phyloP scores from a whole-genome alignment of 805 yeast species.

The Diddensiella caesifluorescens region DNA sequence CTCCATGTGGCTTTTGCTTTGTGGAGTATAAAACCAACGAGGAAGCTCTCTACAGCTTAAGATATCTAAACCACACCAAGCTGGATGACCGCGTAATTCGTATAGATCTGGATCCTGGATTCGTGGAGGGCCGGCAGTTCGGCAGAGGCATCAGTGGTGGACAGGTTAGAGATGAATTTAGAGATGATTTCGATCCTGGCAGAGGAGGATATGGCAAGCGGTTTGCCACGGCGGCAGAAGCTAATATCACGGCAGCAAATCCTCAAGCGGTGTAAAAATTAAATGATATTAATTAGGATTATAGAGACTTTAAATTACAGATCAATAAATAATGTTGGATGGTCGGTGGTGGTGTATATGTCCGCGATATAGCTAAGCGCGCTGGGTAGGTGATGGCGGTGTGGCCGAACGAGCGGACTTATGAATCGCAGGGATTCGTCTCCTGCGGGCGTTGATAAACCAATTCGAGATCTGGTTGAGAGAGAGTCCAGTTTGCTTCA shows the following conservation, averaged over 20 bases:
- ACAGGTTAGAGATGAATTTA: constrained; percentile 69
- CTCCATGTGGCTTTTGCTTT: constrained; percentile 97
- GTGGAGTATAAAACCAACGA: constrained; percentile 65
- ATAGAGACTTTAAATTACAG: not conserved
- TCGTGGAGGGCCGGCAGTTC: constrained; percentile 89
- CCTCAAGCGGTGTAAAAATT: not conserved
- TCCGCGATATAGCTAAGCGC: not conserved
- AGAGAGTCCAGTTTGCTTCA: constrained; percentile 69
- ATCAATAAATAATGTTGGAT: not conserved
- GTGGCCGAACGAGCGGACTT: constrained; percentile 4
- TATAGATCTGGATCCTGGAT: constrained; percentile 94
- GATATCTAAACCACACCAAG: constrained; percentile 73
- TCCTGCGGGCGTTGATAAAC: constrained; percentile 82
- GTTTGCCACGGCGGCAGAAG: constrained; percentile 18
- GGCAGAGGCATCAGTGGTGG: constrained; percentile 94
- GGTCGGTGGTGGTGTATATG: not conserved
- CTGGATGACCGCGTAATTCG: constrained; percentile 77
- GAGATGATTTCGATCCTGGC: constrained; percentile 41
- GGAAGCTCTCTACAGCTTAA: constrained; percentile 77
- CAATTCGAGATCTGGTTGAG: constrained; percentile 79
- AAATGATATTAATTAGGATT: not conserved
- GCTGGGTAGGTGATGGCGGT: not conserved
- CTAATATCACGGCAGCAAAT: not conserved
- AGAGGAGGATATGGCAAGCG: constrained; percentile 39
- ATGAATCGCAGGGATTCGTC: constrained; percentile 47